Evolutionary conservation across 768 basidiomycete species (phyloP), one percentile per base, ranked within the genome.

Genomic region (Heimioporus sp.): DNA sequence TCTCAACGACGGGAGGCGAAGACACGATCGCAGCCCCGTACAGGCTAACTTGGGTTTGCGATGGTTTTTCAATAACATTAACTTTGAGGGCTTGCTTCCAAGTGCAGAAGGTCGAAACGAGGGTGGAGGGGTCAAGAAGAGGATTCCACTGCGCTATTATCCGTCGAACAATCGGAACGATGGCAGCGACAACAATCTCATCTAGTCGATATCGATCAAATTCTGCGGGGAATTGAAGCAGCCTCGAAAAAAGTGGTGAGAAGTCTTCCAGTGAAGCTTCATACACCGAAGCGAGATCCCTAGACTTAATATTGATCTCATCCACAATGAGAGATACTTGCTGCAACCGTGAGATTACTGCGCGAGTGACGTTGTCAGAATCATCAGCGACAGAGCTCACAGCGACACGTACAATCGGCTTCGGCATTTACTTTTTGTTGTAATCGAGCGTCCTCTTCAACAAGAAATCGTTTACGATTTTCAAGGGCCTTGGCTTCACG

Each of bases 131-230:
- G n/a, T 90, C 77, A 50, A 85, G 76, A 11, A 99, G 76, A 0
- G 97, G 96, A 48, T 87, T 74, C 95, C 96, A 99, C 28, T 75
- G 78, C 1, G 81, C 69, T 30, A 91, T 79, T 70, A 87, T 79
- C 15, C 86, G 80, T 43, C 89, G 84, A 32, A 95, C 69, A 13
- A 82, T 70, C 2, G 96, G 97, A 5, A 86, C 81, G 45, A 99
- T 88, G 5, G 96, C 93, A 17, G 87, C 95, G 4, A 99, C 90
- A 5, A 96, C 83, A 20, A 98, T 82, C 64, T 98, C 95, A 57
- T 98, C 97, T 32, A 99, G 71, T 15, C 78, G 75, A 62, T 94
- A 89, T 49, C 69, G 75, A 19, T 87, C 84, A 61, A 91, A 94
- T 63, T 98, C 96, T 13, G 69, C 61, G 3, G 80, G 69, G 56